phyloP scores from a whole-genome alignment of 352 stramenopile genomes.

The Thalassiosira mediterranea region DNA sequence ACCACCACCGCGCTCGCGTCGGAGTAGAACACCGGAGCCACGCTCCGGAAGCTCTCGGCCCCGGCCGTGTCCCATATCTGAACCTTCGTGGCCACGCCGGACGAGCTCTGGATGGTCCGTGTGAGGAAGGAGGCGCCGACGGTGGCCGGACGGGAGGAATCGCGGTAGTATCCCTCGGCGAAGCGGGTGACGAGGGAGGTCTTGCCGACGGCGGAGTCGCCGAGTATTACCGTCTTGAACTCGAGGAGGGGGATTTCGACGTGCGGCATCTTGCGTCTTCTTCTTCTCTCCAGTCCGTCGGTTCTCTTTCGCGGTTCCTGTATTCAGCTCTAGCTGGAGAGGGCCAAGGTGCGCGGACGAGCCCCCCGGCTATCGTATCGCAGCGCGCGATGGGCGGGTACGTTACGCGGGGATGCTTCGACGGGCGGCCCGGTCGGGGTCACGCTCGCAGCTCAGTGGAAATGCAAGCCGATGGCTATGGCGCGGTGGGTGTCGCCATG shows the following conservation, averaged over 20 bases:
- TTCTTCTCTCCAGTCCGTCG: too few species aligned
- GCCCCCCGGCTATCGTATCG: too few species aligned
- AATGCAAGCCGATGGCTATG: too few species aligned
- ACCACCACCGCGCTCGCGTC: constrained; percentile 96
- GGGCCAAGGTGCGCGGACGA: too few species aligned
- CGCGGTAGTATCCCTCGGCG: constrained; percentile 94
- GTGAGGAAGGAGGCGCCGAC: not conserved
- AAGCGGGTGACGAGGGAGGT: constrained; percentile 99
- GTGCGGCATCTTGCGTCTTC: constrained; percentile 77
- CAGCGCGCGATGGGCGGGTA: too few species aligned
- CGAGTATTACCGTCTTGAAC: constrained; percentile 95
- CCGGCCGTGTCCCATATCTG: constrained; percentile 99
- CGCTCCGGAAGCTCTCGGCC: constrained; percentile 94
- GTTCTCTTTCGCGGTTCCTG: too few species aligned
- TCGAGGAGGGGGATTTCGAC: constrained; percentile 78
- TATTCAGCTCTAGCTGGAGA: too few species aligned
- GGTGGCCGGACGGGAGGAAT: not conserved
- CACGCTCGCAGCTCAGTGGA: too few species aligned
- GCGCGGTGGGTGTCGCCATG: too few species aligned
- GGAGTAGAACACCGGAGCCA: constrained; percentile 98
- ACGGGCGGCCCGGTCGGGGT: too few species aligned
- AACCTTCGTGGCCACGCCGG: constrained; percentile 99
- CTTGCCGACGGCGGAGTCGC: constrained; percentile 99
- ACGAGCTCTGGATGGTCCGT: constrained; percentile 94
- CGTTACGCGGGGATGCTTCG: too few species aligned